Conservation (phyloP, 163 green algal species). For the Prototheca cutis region DNA sequence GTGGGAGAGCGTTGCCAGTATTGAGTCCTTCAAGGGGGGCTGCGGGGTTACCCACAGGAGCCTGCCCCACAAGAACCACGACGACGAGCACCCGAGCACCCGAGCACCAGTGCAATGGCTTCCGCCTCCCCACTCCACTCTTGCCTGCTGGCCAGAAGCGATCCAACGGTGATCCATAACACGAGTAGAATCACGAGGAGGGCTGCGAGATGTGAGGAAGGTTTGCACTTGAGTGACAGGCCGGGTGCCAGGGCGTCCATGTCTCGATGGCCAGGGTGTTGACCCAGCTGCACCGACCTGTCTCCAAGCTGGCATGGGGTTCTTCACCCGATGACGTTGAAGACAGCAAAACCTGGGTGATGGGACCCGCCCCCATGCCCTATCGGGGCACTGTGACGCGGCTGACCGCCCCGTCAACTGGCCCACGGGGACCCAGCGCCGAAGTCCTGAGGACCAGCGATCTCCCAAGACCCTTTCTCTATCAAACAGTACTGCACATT, state of each 20-base stretch:
- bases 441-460: conserved; percentile 67
- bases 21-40: neutral
- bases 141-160: neutral
- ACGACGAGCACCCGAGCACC: no score
- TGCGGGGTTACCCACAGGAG: neutral
- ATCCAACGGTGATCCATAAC: neutral
- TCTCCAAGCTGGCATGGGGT: neutral
- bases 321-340: neutral
- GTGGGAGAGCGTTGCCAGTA: neutral
- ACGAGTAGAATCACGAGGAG: neutral
- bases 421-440: conserved; percentile 61
- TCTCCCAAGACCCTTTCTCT: no score
- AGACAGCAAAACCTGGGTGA: neutral
- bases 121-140: no score
- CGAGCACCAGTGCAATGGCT: no score
- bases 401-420: neutral
- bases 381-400: neutral
- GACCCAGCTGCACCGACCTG: neutral
- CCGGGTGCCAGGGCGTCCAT: neutral
- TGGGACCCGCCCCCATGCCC: neutral
- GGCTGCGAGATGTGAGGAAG: neutral
- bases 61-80: neutral
- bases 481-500: no score
- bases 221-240: neutral
- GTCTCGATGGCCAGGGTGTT: neutral